A percentile compares a stretch with the other conserved stretches of the same genome.
Evolutionary conservation across 805 yeast genomes (phyloP).

Genomic region (Cyberlindnera subsufficiens): DNA sequence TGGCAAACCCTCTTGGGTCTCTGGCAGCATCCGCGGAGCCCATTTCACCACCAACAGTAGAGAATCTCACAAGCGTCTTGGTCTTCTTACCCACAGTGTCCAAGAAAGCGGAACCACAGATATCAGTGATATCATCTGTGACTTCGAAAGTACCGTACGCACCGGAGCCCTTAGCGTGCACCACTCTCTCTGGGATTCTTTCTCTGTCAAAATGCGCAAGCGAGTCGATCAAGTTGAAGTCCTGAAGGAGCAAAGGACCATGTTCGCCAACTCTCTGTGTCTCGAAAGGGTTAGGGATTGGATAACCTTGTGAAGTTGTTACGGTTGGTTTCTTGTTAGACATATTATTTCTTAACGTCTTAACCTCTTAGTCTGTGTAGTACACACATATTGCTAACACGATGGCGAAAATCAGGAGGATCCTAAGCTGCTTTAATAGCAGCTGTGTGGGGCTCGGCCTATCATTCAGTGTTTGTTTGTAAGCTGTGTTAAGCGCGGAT

Average conservation of each 20-base stretch:
- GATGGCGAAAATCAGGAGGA: no score
- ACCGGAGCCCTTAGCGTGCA: conserved; percentile 92
- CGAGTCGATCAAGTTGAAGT: conserved; percentile 72
- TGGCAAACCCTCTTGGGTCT: conserved; percentile 84
- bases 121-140: conserved; percentile 76
- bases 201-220: conserved; percentile 87
- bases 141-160: conserved; percentile 85
- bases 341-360: no score
- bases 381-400: no score
- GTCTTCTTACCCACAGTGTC: conserved; percentile 76
- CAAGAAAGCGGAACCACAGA: conserved; percentile 66
- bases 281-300: conserved; percentile 71
- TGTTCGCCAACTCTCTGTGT: conserved; percentile 69
- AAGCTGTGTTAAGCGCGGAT: no score
- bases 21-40: conserved; percentile 82
- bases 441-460: no score
- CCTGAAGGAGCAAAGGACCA: conserved; percentile 80
- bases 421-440: no score
- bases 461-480: no score
- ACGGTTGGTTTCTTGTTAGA: conserved; percentile 37
- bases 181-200: conserved; percentile 88
- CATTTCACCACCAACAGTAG: conserved; percentile 82
- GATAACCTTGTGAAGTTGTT: conserved; percentile 72
- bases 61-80: conserved; percentile 64
- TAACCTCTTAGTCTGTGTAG: no score